Percentiles rank a stretch among this genome's conserved stretches.
Evolutionary conservation across 148 eudicot genomes (phyloP).

Genomic region (Pouteria glomerata): DNA sequence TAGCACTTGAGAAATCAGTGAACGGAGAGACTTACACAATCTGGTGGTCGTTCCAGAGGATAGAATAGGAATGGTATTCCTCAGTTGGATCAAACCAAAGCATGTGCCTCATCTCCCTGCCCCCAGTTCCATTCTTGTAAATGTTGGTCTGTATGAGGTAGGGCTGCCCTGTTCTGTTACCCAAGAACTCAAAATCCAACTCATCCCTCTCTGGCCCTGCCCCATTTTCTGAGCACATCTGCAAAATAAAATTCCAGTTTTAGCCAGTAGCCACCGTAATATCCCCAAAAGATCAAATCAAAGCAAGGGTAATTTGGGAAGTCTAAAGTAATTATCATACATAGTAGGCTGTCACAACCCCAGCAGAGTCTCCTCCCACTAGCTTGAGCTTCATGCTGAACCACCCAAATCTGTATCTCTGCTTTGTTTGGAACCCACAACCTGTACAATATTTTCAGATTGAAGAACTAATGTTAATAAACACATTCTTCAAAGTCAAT

Average conservation of each 20-base stretch:
- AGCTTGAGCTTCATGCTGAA: constrained; percentile 92
- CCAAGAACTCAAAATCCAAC: constrained; percentile 88
- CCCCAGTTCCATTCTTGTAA: constrained; percentile 87
- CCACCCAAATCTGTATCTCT: constrained; percentile 94
- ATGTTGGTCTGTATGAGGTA: constrained; percentile 82
- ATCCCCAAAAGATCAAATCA: neutral
- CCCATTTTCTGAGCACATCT: constrained; percentile 92
- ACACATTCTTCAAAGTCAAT: too few species aligned
- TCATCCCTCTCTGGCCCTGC: constrained; percentile 90
- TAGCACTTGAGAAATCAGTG: neutral
- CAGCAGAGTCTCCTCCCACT: constrained; percentile 91
- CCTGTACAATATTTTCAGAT: constrained; percentile 35
- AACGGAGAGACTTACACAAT: constrained; percentile 52
- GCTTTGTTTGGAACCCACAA: constrained; percentile 88
- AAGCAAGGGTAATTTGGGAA: neutral
- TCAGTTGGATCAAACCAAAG: constrained; percentile 95
- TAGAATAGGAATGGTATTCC: constrained; percentile 78
- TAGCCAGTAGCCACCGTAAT: neutral
- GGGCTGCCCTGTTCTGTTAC: constrained; percentile 82
- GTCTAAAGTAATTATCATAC: constrained; percentile 36
- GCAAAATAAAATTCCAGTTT: constrained; percentile 9
- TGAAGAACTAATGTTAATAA: too few species aligned
- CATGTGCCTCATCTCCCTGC: constrained; percentile 80
- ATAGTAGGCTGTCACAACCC: constrained; percentile 93
- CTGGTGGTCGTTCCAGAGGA: constrained; percentile 84